Evolutionary conservation across 495 filamentous ascomycete species (phyloP), one percentile per base, ranked within the genome.

Genomic region (Xylaria castorea): DNA sequence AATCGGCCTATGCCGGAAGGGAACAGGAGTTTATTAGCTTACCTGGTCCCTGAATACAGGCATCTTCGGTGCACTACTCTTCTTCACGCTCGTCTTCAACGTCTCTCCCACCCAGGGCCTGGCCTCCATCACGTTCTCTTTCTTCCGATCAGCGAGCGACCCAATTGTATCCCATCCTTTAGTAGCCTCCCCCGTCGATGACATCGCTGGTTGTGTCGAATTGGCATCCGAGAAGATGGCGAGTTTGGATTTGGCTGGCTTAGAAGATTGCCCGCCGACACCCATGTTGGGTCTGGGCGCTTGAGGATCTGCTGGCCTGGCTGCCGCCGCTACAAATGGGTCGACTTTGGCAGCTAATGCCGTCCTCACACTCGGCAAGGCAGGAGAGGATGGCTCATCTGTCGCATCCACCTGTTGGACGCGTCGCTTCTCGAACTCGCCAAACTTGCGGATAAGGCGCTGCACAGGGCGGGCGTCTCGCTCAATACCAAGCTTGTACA

Each of bases 41-140:
- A 98, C 96, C 92, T 92, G 88, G 86, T 99, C 96, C 85, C 94
- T 94, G 87, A 97, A 99, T 25, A 98, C 88, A 77, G 91, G 84
- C 89, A 99, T 89, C 85, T 98, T 99, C 63, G 92, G 87, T 42
- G 85, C 87, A 58, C 89, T 91, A 70, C 83, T 89, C 76, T 91
- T 88, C 79, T 92, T 94, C 77, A 93, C 96, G 22, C 92, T 92
- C 22, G 90, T 91, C 81, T 96, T 94, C 82, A 98, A 81, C 44
- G 92, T 97, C 83, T 98, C 94, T 40, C 96, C 96, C 25, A 86
- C 92, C 95, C 94, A 98, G 22, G 95, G 94, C 81, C 91, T 94
- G 22, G 94, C 88, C 81, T 95, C 94, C 76, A 95, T 83, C 30
- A 86, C 85, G 73, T 99, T 99, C 80, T 99, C 96, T 86, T 98